Evolutionary conservation across 2,329 filamentous ascomycete species (phyloP).

Genomic region (Juglanconis sp.): DNA sequence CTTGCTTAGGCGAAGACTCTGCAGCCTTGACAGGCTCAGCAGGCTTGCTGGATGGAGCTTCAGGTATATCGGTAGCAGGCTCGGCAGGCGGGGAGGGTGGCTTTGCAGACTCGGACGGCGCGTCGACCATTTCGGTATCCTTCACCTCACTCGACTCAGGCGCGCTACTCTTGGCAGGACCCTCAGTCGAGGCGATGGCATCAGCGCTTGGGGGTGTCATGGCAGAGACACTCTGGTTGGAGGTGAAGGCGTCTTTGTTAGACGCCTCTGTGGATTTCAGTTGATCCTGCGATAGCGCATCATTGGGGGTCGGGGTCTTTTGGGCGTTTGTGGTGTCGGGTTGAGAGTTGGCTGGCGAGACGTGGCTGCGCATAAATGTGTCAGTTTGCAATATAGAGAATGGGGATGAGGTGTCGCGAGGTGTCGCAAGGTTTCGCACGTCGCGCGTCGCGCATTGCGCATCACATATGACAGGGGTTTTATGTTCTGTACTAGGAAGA

Average conservation of each 20-base stretch:
- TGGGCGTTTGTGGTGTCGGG: constrained; percentile 10
- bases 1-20: not conserved
- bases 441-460: not conserved
- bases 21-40: not conserved
- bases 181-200: constrained; percentile 4
- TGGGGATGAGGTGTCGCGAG: not conserved
- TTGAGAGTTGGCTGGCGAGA: constrained; percentile 15
- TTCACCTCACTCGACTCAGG: constrained; percentile 7
- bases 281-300: constrained; percentile 7
- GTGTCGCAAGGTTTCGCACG: too few relatives aligned
- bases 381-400: not conserved
- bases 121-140: constrained; percentile 31
- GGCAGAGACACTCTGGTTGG: constrained; percentile 24
- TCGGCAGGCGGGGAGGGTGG: constrained; percentile 14
- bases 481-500: not conserved
- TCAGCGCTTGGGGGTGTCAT: constrained; percentile 14
- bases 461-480: not conserved
- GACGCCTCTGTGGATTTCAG: constrained; percentile 15
- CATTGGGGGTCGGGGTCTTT: not conserved
- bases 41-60: not conserved
- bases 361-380: constrained; percentile 19
- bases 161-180: constrained; percentile 5
- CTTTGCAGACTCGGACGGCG: constrained; percentile 20
- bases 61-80: not conserved
- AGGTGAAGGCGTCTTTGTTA: constrained; percentile 25